Conservation (phyloP, 2,329 filamentous ascomycete genomes). For the Neurospora sp. region DNA sequence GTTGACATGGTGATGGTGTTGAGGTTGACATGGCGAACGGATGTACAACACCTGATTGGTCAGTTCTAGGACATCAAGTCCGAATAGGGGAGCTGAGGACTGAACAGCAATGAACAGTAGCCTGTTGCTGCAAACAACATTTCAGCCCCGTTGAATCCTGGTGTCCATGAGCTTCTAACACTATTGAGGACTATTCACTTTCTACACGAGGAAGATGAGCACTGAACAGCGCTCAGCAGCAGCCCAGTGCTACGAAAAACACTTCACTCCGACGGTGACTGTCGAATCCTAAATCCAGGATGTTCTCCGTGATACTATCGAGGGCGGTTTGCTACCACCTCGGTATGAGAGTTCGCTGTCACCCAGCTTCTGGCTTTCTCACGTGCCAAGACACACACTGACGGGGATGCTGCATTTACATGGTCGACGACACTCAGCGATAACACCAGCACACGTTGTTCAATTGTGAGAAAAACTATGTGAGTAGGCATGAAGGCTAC, state of each 20-base stretch:
- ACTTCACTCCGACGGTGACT: background rate
- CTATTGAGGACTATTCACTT: background rate
- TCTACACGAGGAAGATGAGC: background rate
- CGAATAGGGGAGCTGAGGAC: background rate
- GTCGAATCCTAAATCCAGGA: background rate
- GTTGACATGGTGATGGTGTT: background rate
- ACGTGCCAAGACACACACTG: background rate
- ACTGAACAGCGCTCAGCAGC: background rate
- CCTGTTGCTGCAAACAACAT: background rate
- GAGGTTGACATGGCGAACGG: background rate
- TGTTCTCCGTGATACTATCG: background rate
- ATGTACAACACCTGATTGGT: background rate
- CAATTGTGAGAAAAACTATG: accelerated
- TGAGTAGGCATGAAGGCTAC: background rate
- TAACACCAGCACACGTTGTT: background rate
- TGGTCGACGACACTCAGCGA: background rate
- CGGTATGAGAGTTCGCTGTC: background rate
- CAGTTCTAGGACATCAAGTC: background rate
- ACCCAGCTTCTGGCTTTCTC: background rate
- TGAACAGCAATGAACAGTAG: background rate
- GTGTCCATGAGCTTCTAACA: background rate
- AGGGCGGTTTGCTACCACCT: background rate
- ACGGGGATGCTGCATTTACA: background rate
- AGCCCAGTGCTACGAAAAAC: background rate
- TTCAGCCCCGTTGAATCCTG: background rate